Evolutionary conservation across 106 monocot species (phyloP).

Genomic region (Dioscorea alata): DNA sequence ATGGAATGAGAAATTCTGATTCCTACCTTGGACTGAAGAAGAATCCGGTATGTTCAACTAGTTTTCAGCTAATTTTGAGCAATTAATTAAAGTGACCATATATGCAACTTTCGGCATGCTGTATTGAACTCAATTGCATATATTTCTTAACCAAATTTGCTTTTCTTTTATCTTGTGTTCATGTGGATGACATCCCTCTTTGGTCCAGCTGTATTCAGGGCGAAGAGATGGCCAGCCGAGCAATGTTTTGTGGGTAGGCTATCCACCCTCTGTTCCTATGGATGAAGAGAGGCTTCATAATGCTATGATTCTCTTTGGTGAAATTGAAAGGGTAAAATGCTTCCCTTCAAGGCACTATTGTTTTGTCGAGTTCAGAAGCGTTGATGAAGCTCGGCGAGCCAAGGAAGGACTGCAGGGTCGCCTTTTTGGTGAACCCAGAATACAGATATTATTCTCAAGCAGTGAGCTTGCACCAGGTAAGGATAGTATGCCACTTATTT

Average conservation of each 20-base stretch:
- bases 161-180: constrained; percentile 2
- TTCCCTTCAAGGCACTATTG: constrained; percentile 58
- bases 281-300: constrained; percentile 89
- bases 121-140: too few species aligned
- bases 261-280: constrained; percentile 63
- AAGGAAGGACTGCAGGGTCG: constrained; percentile 90
- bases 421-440: constrained; percentile 88
- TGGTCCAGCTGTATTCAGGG: constrained; percentile 13
- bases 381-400: constrained; percentile 86
- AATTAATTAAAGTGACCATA: not conserved
- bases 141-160: not conserved
- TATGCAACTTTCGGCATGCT: not conserved
- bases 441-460: constrained; percentile 68
- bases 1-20: not conserved
- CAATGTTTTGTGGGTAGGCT: constrained; percentile 76
- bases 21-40: constrained; percentile 30
- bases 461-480: constrained; percentile 32
- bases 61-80: not conserved
- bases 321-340: constrained; percentile 68
- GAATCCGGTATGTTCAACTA: constrained; percentile 18
- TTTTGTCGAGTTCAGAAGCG: constrained; percentile 86
- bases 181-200: not conserved
- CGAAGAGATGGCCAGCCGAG: constrained; percentile 42
- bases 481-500: constrained; percentile 23
- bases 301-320: constrained; percentile 94